These are phyloP conservation scores for Wallacemonas collosoma DNA, from an alignment of 208 protist genomes.

Conservation along the genomic window DNA sequence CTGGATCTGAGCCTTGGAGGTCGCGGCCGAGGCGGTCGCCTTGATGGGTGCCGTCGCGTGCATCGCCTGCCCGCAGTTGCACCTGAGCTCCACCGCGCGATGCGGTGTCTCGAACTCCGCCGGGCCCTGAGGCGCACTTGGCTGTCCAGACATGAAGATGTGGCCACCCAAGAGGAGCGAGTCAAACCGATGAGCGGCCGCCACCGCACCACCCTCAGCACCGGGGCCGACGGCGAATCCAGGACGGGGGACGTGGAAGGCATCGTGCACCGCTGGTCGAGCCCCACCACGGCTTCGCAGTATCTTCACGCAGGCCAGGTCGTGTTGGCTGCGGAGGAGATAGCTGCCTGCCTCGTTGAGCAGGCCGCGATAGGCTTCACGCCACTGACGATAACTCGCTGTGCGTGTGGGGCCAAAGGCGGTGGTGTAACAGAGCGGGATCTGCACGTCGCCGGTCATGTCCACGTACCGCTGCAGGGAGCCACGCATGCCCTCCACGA, in stretches of 20 bases:
- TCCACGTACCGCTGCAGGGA: conserved; percentile 84
- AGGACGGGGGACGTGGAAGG: conserved; percentile 19
- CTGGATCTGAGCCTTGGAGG: conserved; percentile 24
- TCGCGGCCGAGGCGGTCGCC: conserved; percentile 18
- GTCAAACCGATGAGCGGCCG: neutral
- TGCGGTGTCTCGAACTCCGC: conserved; percentile 2
- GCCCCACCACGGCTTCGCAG: neutral
- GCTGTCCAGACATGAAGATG: neutral
- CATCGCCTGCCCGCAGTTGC: conserved; percentile 78
- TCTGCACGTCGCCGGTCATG: conserved; percentile 76
- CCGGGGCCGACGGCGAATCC: conserved; percentile 12
- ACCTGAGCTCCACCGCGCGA: conserved; percentile 62
- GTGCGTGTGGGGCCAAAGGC: conserved; percentile 43
- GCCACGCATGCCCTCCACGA: conserved; percentile 46
- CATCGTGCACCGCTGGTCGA: neutral
- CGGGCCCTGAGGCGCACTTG: neutral
- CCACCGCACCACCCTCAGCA: neutral
- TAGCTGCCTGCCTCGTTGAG: conserved; percentile 58
- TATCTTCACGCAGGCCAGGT: conserved; percentile 55
- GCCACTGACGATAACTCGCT: conserved; percentile 44
- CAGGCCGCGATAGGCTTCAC: conserved; percentile 59
- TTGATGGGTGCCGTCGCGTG: conserved; percentile 40
- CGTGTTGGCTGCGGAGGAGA: conserved; percentile 64
- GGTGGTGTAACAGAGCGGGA: conserved; percentile 53
- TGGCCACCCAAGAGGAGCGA: conserved; percentile 2